Conservation (phyloP, 257 asterid species). For the Solanum lignicaule region DNA sequence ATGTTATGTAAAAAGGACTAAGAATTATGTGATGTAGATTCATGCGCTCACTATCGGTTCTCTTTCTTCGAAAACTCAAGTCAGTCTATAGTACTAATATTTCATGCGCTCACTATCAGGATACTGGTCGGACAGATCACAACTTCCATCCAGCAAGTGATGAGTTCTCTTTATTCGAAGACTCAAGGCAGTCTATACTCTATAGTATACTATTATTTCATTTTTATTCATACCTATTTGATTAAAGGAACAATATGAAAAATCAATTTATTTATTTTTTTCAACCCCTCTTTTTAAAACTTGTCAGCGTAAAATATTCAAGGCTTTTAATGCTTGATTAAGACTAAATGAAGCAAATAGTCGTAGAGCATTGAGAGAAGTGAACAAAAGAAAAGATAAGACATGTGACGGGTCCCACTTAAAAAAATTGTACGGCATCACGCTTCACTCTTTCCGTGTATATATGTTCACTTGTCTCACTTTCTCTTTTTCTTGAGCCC, state of each 20-base stretch:
- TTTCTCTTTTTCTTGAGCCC: background rate
- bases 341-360: background rate
- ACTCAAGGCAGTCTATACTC: too few relatives aligned
- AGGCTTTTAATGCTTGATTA: background rate
- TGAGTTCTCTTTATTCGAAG: background rate
- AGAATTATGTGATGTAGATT: background rate
- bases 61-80: background rate
- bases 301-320: background rate
- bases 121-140: background rate
- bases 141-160: background rate
- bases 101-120: background rate
- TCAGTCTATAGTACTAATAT: background rate
- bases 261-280: background rate
- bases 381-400: background rate
- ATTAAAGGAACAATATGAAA: background rate
- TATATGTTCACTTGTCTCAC: background rate
- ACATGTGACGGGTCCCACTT: background rate
- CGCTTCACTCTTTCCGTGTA: constrained; percentile 2
- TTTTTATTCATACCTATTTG: too few relatives aligned
- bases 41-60: background rate
- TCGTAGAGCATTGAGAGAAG: background rate
- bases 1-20: background rate
- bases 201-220: too few relatives aligned
- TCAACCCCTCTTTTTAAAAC: background rate
- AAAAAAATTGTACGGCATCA: background rate